Evolutionary conservation across 2,329 filamentous ascomycete species (phyloP).

Genomic region (Byssothecium circinans): DNA sequence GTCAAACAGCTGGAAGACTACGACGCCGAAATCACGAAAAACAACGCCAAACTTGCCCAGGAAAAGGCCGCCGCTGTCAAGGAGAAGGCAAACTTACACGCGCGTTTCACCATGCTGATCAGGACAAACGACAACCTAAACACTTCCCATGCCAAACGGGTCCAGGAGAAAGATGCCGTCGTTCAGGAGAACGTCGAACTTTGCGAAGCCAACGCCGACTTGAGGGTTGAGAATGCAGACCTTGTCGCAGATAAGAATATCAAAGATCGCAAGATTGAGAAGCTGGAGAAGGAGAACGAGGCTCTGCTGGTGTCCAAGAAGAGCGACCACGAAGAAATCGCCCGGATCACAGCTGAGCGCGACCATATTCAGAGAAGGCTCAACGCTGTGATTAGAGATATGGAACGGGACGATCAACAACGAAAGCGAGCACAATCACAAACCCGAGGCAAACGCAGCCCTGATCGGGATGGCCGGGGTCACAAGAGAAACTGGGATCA

Average conservation of each 20-base stretch:
- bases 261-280: neutral
- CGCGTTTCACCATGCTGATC: neutral
- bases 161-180: neutral
- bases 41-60: neutral
- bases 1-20: neutral
- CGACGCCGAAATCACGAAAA: neutral
- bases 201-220: neutral
- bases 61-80: neutral
- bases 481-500: too few relatives aligned
- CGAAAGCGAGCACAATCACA: too few relatives aligned
- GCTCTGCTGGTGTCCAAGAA: neutral
- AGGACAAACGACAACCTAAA: neutral
- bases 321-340: too few relatives aligned
- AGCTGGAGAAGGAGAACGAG: neutral
- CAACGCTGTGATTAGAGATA: too few relatives aligned
- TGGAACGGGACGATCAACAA: too few relatives aligned
- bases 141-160: neutral
- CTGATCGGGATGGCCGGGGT: too few relatives aligned
- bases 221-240: neutral
- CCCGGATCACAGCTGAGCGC: too few relatives aligned
- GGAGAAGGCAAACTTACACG: neutral
- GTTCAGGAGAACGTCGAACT: neutral
- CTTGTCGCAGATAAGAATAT: neutral
- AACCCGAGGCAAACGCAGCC: too few relatives aligned
- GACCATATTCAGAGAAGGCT: too few relatives aligned